Evolutionary conservation across 164 flowering plant species (phyloP).

Genomic region (Sedum album): DNA sequence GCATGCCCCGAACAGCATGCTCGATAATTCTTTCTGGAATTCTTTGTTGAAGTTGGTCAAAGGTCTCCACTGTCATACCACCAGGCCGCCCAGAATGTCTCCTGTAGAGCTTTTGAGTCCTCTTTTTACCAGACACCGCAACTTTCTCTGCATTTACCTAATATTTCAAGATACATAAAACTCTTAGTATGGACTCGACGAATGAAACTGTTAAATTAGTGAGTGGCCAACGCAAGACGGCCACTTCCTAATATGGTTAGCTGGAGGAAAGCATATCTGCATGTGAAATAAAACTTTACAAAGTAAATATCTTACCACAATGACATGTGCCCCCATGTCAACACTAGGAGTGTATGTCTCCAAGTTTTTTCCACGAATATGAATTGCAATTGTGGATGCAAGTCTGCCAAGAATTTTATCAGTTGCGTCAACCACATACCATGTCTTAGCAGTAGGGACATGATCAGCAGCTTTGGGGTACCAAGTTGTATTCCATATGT

Average conservation of each 20-base stretch:
- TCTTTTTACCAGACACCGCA: conserved; percentile 95
- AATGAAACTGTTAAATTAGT: background rate
- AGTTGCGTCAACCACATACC: conserved; percentile 97
- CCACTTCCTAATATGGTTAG: background rate
- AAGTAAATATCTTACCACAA: conserved; percentile 55
- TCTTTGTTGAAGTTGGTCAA: conserved; percentile 89
- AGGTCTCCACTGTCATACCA: conserved; percentile 93
- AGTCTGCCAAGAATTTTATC: conserved; percentile 90
- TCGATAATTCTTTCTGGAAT: conserved; percentile 97
- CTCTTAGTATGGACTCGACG: background rate
- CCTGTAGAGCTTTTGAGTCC: conserved; percentile 84
- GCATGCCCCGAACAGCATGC: conserved; percentile 99
- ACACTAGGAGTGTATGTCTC: conserved; percentile 95
- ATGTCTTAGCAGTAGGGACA: conserved; percentile 59
- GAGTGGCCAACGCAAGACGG: background rate
- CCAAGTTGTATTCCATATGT: conserved; percentile 94
- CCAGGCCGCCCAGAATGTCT: conserved; percentile 99
- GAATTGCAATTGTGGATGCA: conserved; percentile 79
- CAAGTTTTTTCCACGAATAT: conserved; percentile 88
- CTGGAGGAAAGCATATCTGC: background rate
- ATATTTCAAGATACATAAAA: conserved; percentile 12
- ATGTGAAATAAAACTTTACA: background rate
- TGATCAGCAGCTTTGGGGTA: conserved; percentile 94
- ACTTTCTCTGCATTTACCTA: conserved; percentile 97
- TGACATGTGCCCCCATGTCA: conserved; percentile 96